phyloP scores from a whole-genome alignment of 2,329 filamentous ascomycete species.

The Acrocalymma vagum region DNA sequence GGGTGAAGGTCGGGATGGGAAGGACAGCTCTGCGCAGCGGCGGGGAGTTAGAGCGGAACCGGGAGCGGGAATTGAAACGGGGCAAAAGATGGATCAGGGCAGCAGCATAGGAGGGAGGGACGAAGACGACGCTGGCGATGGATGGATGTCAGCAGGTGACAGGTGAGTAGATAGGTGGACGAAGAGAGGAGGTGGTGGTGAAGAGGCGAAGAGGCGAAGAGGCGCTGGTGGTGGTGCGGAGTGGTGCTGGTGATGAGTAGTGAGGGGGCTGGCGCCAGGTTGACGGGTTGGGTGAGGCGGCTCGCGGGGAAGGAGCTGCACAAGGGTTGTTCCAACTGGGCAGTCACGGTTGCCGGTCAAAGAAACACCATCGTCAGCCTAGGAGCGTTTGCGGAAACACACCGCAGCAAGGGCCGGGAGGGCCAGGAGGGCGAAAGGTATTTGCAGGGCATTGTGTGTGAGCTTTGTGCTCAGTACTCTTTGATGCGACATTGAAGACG shows the following conservation, averaged over 20 bases:
- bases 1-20: conserved; percentile 14
- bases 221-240: too few species aligned
- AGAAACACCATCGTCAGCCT: too few species aligned
- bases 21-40: conserved; percentile 8
- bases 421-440: too few species aligned
- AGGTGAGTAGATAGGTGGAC: conserved; percentile 1
- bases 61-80: conserved; percentile 18
- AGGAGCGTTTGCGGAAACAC: too few species aligned
- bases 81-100: conserved; percentile 7
- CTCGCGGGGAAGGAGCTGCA: conserved; percentile 17
- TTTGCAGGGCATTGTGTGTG: too few species aligned
- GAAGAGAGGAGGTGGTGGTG: conserved; percentile 3
- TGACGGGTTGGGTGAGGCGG: too few species aligned
- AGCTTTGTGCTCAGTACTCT: too few species aligned
- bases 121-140: conserved; percentile 7
- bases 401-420: too few species aligned
- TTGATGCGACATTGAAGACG: too few species aligned
- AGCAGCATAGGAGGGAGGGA: conserved; percentile 18
- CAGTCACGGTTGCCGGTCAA: conserved; percentile 8
- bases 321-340: conserved; percentile 6
- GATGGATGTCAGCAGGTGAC: neutral
- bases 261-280: conserved; percentile 14
- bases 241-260: neutral
- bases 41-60: conserved; percentile 7
- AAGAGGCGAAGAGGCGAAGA: neutral